A percentile compares a stretch with the other conserved stretches of the same genome.
phyloP scores from a whole-genome alignment of 371 early-diverging fungal genomes.

The Chytridium lagenaria region DNA sequence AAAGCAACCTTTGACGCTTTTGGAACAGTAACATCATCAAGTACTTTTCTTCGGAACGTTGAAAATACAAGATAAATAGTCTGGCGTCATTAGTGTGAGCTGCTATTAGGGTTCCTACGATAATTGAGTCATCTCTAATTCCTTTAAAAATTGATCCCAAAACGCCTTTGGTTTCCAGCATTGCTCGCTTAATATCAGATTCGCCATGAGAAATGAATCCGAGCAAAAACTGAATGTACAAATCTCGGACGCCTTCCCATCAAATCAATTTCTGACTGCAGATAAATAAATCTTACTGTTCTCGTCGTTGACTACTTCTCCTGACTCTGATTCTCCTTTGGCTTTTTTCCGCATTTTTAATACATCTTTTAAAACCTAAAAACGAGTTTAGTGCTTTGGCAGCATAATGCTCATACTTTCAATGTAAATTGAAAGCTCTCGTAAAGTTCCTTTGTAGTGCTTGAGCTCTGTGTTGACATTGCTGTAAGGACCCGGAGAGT shows the following conservation, averaged over 20 bases:
- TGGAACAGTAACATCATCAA: slow-evolving; percentile 68
- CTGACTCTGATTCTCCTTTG: not conserved
- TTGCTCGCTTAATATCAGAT: slow-evolving; percentile 66
- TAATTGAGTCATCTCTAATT: slow-evolving; percentile 67
- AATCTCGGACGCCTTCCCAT: slow-evolving; percentile 61
- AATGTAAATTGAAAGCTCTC: slow-evolving; percentile 49
- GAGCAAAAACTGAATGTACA: slow-evolving; percentile 75
- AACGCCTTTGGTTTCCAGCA: slow-evolving; percentile 73
- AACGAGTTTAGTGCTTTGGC: not conserved
- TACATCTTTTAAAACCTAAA: slow-evolving; percentile 40
- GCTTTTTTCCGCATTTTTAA: slow-evolving; percentile 41
- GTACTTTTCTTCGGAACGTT: slow-evolving; percentile 61
- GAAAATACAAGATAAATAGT: slow-evolving; percentile 67
- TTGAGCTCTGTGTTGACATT: slow-evolving; percentile 44
- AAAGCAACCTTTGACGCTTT: slow-evolving; percentile 64
- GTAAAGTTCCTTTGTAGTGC: slow-evolving; percentile 46
- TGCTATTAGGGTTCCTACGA: slow-evolving; percentile 45
- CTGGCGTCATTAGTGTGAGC: too few species aligned
- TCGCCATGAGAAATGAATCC: slow-evolving; percentile 79
- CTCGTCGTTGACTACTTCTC: slow-evolving; percentile 18
- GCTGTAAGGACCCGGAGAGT: slow-evolving; percentile 59
- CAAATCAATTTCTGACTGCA: not conserved
- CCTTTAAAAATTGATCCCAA: slow-evolving; percentile 70
- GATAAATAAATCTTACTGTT: not conserved
- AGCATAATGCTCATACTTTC: slow-evolving; percentile 28